These are phyloP conservation scores for Xylaria acuta DNA, from an alignment of 495 filamentous ascomycete genomes.

Conservation along the genomic window DNA sequence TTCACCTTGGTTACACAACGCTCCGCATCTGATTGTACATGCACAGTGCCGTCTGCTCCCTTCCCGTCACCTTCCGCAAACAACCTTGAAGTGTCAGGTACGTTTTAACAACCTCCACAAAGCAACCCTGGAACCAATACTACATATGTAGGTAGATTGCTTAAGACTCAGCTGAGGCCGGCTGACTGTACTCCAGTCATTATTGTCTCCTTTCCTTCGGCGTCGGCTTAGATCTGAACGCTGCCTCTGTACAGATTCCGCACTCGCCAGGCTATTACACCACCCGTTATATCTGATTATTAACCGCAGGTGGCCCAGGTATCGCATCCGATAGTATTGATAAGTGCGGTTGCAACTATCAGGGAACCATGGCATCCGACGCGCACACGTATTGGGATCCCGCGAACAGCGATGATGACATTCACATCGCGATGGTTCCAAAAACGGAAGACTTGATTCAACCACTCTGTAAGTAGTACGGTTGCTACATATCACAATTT, in stretches of 20 bases:
- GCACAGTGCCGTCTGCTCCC: background rate
- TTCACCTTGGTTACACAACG: background rate
- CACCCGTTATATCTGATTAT: background rate
- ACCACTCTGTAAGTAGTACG: background rate
- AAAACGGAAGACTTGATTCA: background rate
- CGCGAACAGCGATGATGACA: constrained; percentile 11
- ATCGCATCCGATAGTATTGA: background rate
- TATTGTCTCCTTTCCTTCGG: background rate
- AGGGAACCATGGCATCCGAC: background rate
- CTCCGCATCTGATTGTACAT: background rate
- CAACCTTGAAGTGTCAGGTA: background rate
- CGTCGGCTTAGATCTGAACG: background rate
- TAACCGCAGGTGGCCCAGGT: background rate
- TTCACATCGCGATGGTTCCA: constrained; percentile 5
- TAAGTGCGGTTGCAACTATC: background rate
- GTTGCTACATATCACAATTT: background rate
- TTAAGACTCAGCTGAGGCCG: background rate
- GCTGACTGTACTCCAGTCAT: background rate
- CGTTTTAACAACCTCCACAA: background rate
- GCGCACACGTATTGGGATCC: background rate
- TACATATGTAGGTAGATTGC: no score
- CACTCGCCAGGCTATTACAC: background rate
- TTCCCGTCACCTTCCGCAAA: background rate
- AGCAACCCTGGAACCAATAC: no score
- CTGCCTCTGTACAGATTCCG: background rate